A percentile compares a stretch with the other conserved stretches of the same genome.
phyloP scores from a whole-genome alignment of 805 yeast species.

The Yarrowia hollandica region DNA sequence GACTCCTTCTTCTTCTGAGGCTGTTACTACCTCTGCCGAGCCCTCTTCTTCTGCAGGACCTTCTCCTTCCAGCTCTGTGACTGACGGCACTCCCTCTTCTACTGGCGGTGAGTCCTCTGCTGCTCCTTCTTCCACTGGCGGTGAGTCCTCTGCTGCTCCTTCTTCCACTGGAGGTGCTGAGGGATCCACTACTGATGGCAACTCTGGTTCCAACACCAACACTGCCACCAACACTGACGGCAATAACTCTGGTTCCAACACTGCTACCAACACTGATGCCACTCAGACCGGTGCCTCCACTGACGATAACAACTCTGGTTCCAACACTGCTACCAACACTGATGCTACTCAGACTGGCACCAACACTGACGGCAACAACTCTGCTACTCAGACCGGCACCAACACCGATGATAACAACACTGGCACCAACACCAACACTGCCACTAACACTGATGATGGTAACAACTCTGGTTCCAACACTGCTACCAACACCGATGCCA shows the following conservation, averaged over 20 bases:
- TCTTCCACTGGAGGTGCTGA: neutral
- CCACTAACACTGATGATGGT: neutral
- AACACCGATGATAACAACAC: neutral
- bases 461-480: neutral
- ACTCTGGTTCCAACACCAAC: no score
- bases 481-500: neutral
- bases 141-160: neutral
- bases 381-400: neutral
- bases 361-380: neutral
- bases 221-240: neutral
- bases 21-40: neutral
- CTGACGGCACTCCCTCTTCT: neutral
- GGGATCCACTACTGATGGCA: neutral
- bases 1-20: neutral
- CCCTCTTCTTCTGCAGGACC: neutral
- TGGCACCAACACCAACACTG: neutral
- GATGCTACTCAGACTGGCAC: neutral
- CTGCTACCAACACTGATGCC: neutral
- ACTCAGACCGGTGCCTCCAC: neutral
- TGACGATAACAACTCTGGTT: neutral
- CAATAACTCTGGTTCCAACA: neutral
- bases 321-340: conserved; percentile 7
- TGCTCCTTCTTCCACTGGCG: neutral
- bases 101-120: neutral
- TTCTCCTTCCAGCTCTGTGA: conserved; percentile 8